Percentiles rank a stretch among this genome's conserved stretches.
Evolutionary conservation across 108 stramenopile genomes (phyloP).

Genomic region (Seminavis robusta): DNA sequence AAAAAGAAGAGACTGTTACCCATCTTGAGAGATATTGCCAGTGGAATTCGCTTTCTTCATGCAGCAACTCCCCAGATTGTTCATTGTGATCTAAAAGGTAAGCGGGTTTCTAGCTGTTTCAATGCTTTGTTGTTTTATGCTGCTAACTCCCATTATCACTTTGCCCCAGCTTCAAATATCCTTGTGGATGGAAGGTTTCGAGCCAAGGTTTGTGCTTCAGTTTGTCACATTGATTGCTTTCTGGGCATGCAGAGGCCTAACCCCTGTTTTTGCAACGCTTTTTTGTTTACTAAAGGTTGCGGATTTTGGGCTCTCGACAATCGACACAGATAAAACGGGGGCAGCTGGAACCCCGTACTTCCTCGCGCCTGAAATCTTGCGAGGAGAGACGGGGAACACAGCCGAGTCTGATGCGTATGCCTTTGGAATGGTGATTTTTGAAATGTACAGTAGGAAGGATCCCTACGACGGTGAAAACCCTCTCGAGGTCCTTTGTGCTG

Average conservation of each 20-base stretch:
- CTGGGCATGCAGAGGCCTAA: neutral
- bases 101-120: no score
- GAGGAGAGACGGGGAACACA: slow-evolving; percentile 39
- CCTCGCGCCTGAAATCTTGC: slow-evolving; percentile 69
- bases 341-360: slow-evolving; percentile 35
- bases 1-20: slow-evolving; percentile 37
- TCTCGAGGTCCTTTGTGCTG: slow-evolving; percentile 14
- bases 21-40: slow-evolving; percentile 42
- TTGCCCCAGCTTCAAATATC: no score
- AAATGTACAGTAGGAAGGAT: slow-evolving; percentile 43
- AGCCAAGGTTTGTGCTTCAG: slow-evolving; percentile 69
- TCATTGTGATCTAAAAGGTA: slow-evolving; percentile 37
- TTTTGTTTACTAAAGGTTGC: no score
- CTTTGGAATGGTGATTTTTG: slow-evolving; percentile 53
- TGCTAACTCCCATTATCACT: no score
- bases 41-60: slow-evolving; percentile 51
- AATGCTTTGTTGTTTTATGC: no score
- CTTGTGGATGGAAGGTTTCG: slow-evolving; percentile 50
- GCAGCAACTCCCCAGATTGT: slow-evolving; percentile 42
- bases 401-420: slow-evolving; percentile 56
- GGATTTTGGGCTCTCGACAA: no score
- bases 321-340: slow-evolving; percentile 6
- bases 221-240: slow-evolving; percentile 5
- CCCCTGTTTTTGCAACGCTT: no score
- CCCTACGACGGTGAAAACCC: slow-evolving; percentile 43